These are phyloP conservation scores for Ocimum tenuiflorum DNA, from an alignment of 257 asterid genomes.

Conservation along the genomic window DNA sequence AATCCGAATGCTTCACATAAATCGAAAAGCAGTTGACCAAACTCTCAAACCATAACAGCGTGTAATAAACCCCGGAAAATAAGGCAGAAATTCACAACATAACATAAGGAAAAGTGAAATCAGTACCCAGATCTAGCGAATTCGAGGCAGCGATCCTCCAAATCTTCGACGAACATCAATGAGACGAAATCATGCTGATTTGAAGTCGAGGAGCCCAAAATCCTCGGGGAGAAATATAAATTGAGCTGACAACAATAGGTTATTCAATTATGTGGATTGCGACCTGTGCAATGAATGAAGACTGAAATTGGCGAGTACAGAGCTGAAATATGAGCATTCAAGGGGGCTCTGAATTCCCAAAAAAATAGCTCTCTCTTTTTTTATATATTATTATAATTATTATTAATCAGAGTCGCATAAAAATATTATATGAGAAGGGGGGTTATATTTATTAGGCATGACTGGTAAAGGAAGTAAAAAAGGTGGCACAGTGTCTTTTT, in stretches of 20 bases:
- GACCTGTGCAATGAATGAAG: conserved; percentile 22
- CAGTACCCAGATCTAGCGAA: conserved; percentile 42
- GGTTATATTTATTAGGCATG: conserved; percentile 17
- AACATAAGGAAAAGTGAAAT: not conserved
- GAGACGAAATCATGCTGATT: not conserved
- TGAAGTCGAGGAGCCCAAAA: conserved; percentile 3
- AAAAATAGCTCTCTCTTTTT: not conserved
- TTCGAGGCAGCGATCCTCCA: conserved; percentile 20
- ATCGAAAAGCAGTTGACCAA: conserved; percentile 22
- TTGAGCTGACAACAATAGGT: not conserved
- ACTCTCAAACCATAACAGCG: not conserved
- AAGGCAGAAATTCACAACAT: not conserved
- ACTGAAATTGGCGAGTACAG: not conserved
- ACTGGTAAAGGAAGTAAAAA: conserved; percentile 5
- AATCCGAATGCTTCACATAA: conserved; percentile 17
- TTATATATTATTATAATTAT: too few relatives aligned
- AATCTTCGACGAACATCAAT: conserved; percentile 15
- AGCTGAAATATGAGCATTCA: conserved; percentile 13
- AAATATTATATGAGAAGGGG: too few relatives aligned
- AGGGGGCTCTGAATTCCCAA: conserved; percentile 21
- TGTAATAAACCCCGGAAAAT: conserved; percentile 6
- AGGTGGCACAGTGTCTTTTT: conserved; percentile 19
- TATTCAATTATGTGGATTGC: not conserved
- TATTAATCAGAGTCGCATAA: too few relatives aligned
- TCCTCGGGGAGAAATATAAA: not conserved